phyloP scores from a whole-genome alignment of 441 rosid species.

The Euphorbia corollata region DNA sequence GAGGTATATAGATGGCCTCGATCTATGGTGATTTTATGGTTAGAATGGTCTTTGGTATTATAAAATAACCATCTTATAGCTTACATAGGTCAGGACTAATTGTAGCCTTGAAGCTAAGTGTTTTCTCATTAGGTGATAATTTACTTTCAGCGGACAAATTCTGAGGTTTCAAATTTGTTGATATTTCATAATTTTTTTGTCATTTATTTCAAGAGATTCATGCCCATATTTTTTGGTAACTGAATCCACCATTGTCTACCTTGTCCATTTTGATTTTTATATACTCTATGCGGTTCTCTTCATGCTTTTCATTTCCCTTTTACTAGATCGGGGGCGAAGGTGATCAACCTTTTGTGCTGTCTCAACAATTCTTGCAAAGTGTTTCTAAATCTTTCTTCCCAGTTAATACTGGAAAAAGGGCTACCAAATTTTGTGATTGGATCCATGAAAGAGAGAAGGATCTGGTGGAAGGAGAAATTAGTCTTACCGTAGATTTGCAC shows the following conservation, averaged over 20 bases:
- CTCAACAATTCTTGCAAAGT: conserved; percentile 72
- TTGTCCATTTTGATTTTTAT: conserved; percentile 2
- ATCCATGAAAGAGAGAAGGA: conserved; percentile 54
- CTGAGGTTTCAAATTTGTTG: background rate
- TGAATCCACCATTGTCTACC: background rate
- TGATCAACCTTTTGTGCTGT: conserved; percentile 68
- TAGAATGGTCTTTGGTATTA: background rate
- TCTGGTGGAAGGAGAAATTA: conserved; percentile 45
- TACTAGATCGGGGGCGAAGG: conserved; percentile 84
- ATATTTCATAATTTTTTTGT: background rate
- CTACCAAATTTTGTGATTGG: conserved; percentile 71
- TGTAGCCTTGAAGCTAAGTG: background rate
- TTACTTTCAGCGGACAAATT: background rate
- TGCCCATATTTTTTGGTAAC: background rate
- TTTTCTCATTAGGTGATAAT: background rate
- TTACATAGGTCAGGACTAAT: background rate
- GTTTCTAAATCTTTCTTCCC: conserved; percentile 79
- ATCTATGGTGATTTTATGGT: background rate
- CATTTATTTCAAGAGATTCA: background rate
- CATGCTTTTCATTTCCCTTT: conserved; percentile 12
- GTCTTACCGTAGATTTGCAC: conserved; percentile 68
- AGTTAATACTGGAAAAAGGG: conserved; percentile 69
- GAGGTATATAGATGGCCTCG: too few species aligned
- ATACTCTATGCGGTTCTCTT: background rate
- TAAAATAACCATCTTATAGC: background rate